Percentiles rank a stretch among this genome's conserved stretches.
These are phyloP conservation scores for Striga hermonthica DNA, from an alignment of 305 asterid species.

Conservation along the genomic window DNA sequence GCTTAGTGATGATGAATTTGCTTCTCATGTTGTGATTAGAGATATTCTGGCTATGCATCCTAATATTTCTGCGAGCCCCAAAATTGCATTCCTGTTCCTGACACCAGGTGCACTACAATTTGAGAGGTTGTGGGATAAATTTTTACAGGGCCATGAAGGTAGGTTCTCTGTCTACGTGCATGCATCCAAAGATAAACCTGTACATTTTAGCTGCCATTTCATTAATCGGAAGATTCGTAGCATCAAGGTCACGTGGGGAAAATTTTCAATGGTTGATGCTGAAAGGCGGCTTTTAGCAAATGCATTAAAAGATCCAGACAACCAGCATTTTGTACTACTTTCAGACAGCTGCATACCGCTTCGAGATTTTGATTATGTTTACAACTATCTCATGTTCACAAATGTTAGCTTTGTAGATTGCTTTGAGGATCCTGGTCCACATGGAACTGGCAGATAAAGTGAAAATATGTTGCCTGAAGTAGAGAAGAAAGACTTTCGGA, in stretches of 20 bases:
- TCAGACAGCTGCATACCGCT: constrained; percentile 97
- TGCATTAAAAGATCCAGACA: constrained; percentile 85
- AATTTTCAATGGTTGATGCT: constrained; percentile 97
- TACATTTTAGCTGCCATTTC: too few relatives aligned
- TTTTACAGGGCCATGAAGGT: constrained; percentile 35
- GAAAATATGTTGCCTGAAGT: constrained; percentile 93
- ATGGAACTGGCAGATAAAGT: constrained; percentile 93
- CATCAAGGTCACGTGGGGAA: too few relatives aligned
- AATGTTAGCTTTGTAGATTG: constrained; percentile 86
- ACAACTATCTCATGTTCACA: constrained; percentile 92
- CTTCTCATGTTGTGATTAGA: constrained; percentile 79
- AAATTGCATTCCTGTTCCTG: constrained; percentile 85
- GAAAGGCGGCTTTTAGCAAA: constrained; percentile 84
- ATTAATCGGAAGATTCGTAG: too few relatives aligned
- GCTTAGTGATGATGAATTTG: constrained; percentile 73
- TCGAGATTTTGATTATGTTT: constrained; percentile 78
- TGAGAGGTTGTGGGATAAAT: constrained; percentile 93
- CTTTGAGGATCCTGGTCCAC: constrained; percentile 99
- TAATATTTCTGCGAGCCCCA: constrained; percentile 47
- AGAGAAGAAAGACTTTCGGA: constrained; percentile 80
- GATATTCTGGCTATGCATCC: constrained; percentile 65
- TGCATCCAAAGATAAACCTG: too few relatives aligned
- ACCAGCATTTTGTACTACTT: constrained; percentile 82
- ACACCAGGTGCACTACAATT: constrained; percentile 95
- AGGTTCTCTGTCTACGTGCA: too few relatives aligned